Percentiles rank a stretch among this genome's conserved stretches.
Conservation (phyloP, 176 grass and related monocot genomes). For the Lolium rigidum region DNA sequence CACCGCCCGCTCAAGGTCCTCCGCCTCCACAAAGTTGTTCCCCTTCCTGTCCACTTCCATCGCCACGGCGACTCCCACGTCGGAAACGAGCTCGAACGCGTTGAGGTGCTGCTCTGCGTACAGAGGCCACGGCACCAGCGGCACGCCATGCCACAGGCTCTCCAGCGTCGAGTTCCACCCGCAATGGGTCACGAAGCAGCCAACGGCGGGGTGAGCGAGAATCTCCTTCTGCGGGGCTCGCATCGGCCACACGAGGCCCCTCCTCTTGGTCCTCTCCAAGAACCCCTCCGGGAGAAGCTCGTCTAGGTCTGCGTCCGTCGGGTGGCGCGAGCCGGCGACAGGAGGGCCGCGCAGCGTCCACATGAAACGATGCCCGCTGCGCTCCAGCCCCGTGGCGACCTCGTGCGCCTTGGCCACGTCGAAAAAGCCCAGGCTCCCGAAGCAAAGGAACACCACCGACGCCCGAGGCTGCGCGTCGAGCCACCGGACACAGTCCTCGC, state of each 20-base stretch:
- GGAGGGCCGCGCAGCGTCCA: slow-evolving; percentile 52
- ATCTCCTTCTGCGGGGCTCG: slow-evolving; percentile 62
- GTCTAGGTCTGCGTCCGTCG: slow-evolving; percentile 11
- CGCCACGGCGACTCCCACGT: slow-evolving; percentile 38
- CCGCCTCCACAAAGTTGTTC: slow-evolving; percentile 40
- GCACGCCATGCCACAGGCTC: slow-evolving; percentile 61
- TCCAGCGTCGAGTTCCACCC: slow-evolving; percentile 70
- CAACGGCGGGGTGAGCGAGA: slow-evolving; percentile 49
- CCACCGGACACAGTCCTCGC: slow-evolving; percentile 51
- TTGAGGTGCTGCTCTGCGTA: slow-evolving; percentile 77
- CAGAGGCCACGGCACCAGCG: slow-evolving; percentile 55
- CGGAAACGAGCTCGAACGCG: slow-evolving; percentile 47
- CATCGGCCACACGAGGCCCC: slow-evolving; percentile 45
- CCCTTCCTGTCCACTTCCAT: slow-evolving; percentile 23
- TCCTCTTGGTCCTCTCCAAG: slow-evolving; percentile 46
- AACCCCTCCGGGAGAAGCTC: slow-evolving; percentile 59
- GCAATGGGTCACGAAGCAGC: slow-evolving; percentile 74
- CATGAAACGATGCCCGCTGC: slow-evolving; percentile 56
- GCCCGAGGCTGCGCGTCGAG: slow-evolving; percentile 54
- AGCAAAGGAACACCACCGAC: slow-evolving; percentile 68
- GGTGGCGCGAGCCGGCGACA: background rate
- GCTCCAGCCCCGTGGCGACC: slow-evolving; percentile 58
- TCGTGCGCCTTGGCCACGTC: slow-evolving; percentile 42
- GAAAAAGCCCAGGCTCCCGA: slow-evolving; percentile 63
- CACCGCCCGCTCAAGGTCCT: slow-evolving; percentile 58